Evolutionary conservation across 108 stramenopile species (phyloP), one percentile per base, ranked within the genome.

Genomic region (Cylindrotheca fusiformis): DNA sequence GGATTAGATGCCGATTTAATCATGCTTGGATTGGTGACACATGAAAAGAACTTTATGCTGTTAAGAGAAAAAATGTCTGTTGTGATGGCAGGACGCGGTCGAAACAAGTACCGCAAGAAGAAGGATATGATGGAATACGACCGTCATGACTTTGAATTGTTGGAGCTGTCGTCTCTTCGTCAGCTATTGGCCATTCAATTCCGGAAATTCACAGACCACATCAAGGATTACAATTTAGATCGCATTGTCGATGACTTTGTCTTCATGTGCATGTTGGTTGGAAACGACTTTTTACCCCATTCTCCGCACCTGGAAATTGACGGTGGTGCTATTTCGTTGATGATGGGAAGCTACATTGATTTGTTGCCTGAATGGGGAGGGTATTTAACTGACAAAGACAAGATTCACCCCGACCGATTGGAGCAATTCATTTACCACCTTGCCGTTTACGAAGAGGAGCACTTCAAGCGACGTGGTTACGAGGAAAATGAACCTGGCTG

Each of bases 1-100:
- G 99, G 99, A 6, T 77, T 97, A 27, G 98, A 99, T 76, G 98
- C 98, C 14, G 98, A 97, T 71, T 79, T 99, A 5, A 97, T 99
- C 90, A 97, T 99, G 98, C 84, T 99, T 12, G 84, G 90, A 14
- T 85, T 99, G 2, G 97, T 96, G 45, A 96, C 95, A 18, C 97
- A 98, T 64, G 97, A 99, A 81, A 90, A 86, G 8, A 84, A 96
- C 65, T 99, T 99, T 76, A 82, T 88, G 72, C 78, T 99, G 45
- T 75, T 98, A 32, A 78, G 97, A 18, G 98, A 98, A 72, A 96
- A 98, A 80, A 97, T 97, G 91, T 87, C 87, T 30, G 94, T 98
- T 19, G 90, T 95, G 58, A 91, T 91, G 90, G 88, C 90, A 1
- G 89, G 89, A 14, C 69, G 87, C 20, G 95, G 95, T 28, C 69